Evolutionary conservation across 129 eudicot genomes (phyloP).

Genomic region (Smallanthus sonchifolius): DNA sequence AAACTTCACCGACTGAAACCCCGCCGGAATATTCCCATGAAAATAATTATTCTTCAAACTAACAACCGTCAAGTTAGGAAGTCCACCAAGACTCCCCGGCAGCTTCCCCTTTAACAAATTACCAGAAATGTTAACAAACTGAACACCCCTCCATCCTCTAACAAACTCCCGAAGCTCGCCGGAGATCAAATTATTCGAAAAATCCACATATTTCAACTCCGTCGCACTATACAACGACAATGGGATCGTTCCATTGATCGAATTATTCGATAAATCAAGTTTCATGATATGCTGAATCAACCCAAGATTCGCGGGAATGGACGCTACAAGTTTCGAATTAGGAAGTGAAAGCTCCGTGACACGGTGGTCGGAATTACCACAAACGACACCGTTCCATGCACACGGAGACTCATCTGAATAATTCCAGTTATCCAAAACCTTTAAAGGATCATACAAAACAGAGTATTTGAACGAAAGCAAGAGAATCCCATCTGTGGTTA

Average conservation of each 20-base stretch:
- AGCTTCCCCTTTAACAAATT: conserved; percentile 55
- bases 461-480: conserved; percentile 69
- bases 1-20: conserved; percentile 46
- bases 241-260: conserved; percentile 81
- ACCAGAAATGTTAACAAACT: conserved; percentile 52
- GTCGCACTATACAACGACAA: conserved; percentile 41
- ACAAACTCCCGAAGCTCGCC: conserved; percentile 57
- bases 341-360: conserved; percentile 69
- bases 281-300: conserved; percentile 39
- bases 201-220: conserved; percentile 46
- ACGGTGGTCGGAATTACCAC: conserved; percentile 35
- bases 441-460: conserved; percentile 56
- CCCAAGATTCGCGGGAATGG: conserved; percentile 68
- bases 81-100: conserved; percentile 42
- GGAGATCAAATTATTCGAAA: conserved; percentile 71
- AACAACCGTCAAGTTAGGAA: conserved; percentile 46
- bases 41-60: conserved; percentile 58
- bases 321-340: conserved; percentile 52
- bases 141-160: conserved; percentile 32
- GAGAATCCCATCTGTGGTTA: conserved; percentile 62
- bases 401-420: conserved; percentile 60
- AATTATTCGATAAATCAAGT: conserved; percentile 73
- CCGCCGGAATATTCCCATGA: conserved; percentile 55
- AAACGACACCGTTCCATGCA: conserved; percentile 72
- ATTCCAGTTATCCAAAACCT: conserved; percentile 53